These are phyloP conservation scores for Russula compacta DNA, from an alignment of 768 basidiomycete genomes.

Conservation along the genomic window DNA sequence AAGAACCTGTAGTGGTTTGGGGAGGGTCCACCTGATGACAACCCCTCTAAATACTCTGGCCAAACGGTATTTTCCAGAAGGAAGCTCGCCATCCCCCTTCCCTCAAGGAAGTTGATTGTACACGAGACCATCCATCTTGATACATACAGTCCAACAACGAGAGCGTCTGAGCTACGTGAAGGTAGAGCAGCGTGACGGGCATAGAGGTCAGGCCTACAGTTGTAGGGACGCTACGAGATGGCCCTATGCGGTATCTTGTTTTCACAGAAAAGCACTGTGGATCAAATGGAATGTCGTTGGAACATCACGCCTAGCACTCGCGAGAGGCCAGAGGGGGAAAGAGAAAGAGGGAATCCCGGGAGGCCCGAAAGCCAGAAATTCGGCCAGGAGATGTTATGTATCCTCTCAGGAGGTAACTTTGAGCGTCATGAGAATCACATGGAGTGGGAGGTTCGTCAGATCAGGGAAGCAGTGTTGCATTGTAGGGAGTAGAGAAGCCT, in stretches of 20 bases:
- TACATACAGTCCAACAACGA: conserved; percentile 3
- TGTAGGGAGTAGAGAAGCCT: not conserved
- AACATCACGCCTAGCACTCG: not conserved
- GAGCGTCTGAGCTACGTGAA: conserved; percentile 1
- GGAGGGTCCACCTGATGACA: not conserved
- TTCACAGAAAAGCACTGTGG: not conserved
- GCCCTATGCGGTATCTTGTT: not conserved
- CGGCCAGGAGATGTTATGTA: not conserved
- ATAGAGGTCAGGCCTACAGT: conserved; percentile 1
- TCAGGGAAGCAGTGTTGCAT: not conserved
- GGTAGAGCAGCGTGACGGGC: not conserved
- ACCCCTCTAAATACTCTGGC: conserved; percentile 3
- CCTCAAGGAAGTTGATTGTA: not conserved
- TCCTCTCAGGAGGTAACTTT: not conserved
- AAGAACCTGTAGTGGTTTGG: not conserved
- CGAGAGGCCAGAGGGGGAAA: not conserved
- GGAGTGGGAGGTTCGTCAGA: not conserved
- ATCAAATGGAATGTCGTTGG: not conserved
- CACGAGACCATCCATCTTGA: not conserved
- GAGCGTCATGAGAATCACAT: conserved; percentile 10
- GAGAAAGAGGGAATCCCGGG: not conserved
- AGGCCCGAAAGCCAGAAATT: not conserved
- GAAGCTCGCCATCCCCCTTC: too few relatives aligned
- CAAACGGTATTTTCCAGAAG: not conserved
- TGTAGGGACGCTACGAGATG: not conserved